Conservation (phyloP, 148 eudicot species). For the Camellia lanceoleosa region DNA sequence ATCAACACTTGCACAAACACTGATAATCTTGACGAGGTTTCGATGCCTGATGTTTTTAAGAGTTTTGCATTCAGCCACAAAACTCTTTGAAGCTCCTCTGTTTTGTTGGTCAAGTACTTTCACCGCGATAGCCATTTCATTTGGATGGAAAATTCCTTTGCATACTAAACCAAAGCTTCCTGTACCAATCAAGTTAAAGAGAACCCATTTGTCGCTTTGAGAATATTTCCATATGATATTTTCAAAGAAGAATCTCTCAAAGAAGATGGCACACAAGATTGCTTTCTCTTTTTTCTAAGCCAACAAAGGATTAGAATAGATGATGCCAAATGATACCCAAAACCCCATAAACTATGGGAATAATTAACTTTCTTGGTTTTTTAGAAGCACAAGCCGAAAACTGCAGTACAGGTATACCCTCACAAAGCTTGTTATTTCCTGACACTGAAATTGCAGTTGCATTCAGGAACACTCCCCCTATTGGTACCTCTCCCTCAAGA, state of each 20-base stretch:
- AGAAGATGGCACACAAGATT: background rate
- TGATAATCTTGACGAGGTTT: too few species aligned
- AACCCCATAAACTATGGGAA: conserved; percentile 1
- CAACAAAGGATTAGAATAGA: background rate
- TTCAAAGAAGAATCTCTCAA: background rate
- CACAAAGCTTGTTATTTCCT: conserved; percentile 38
- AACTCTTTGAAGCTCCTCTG: conserved; percentile 25
- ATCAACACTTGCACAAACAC: too few species aligned
- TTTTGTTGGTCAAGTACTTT: conserved; percentile 26
- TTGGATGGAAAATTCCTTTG: conserved; percentile 16
- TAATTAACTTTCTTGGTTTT: background rate
- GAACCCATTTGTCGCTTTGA: conserved; percentile 24
- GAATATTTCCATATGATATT: conserved; percentile 24
- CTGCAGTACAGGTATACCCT: conserved; percentile 29
- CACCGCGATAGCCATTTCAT: conserved; percentile 14
- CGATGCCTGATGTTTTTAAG: too few species aligned
- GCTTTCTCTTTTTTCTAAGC: background rate
- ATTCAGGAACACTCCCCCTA: conserved; percentile 32
- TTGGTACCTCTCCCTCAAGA: conserved; percentile 40
- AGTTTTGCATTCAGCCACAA: too few species aligned
- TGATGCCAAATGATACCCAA: background rate
- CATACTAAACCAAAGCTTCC: conserved; percentile 30
- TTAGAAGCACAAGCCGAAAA: conserved; percentile 25
- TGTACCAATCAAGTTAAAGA: conserved; percentile 24
- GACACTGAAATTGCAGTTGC: conserved; percentile 20